Percentiles rank a stretch among this genome's conserved stretches.
phyloP scores from a whole-genome alignment of 192 early-diverging fungal species.

The Cetraspora pellucida region DNA sequence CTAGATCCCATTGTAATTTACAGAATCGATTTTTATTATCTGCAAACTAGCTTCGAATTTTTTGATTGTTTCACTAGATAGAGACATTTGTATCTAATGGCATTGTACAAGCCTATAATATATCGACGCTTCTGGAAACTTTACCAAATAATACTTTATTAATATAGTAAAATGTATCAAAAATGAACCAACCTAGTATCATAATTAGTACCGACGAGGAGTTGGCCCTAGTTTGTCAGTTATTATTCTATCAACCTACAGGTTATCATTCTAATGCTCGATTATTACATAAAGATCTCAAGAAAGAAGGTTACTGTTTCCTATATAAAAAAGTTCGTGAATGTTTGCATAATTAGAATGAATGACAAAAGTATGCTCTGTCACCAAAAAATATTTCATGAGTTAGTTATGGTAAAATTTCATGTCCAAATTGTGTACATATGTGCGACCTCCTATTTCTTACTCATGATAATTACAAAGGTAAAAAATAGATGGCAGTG shows the following conservation, averaged over 20 bases:
- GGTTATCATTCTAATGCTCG: not conserved
- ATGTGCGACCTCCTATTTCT: not conserved
- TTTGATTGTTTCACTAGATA: too few relatives aligned
- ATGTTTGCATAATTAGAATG: not conserved
- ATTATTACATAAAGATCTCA: not conserved
- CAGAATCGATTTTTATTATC: too few relatives aligned
- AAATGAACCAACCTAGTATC: too few relatives aligned
- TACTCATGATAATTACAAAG: constrained; percentile 9
- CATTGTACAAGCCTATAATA: too few relatives aligned
- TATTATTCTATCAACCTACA: not conserved
- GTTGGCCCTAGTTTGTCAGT: too few relatives aligned
- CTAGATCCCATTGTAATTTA: too few relatives aligned
- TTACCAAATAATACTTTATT: too few relatives aligned
- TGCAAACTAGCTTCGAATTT: too few relatives aligned
- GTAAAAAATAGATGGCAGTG: not conserved
- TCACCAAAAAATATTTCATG: constrained; percentile 10
- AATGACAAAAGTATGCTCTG: constrained; percentile 1
- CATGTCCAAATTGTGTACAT: constrained; percentile 4
- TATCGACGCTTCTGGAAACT: too few relatives aligned
- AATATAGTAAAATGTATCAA: too few relatives aligned
- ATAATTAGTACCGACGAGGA: too few relatives aligned
- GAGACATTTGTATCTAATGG: too few relatives aligned
- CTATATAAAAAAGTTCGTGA: constrained; percentile 6
- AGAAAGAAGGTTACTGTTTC: not conserved
- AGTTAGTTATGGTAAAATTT: constrained; percentile 14